Conservation (phyloP, 2,329 filamentous ascomycete genomes). For the Ascocoryne sarcoides region DNA sequence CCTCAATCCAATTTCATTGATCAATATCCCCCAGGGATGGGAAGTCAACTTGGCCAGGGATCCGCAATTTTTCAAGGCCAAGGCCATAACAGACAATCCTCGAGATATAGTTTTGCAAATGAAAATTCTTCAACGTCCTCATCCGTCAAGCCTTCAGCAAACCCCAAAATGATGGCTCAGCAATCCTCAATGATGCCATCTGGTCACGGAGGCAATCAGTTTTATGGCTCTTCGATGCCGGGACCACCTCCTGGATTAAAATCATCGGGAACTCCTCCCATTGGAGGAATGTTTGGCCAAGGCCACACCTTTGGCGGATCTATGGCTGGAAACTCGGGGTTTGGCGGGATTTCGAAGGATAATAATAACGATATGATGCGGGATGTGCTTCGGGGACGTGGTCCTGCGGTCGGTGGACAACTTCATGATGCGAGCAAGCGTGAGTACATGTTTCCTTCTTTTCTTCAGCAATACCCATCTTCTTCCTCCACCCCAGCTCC, state of each 20-base stretch:
- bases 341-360: conserved; percentile 64
- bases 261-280: conserved; percentile 86
- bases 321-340: conserved; percentile 45
- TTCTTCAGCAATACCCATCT: conserved; percentile 78
- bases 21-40: conserved; percentile 49
- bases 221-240: conserved; percentile 78
- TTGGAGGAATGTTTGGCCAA: conserved; percentile 85
- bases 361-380: conserved; percentile 67
- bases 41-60: conserved; percentile 36
- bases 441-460: conserved; percentile 96
- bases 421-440: conserved; percentile 85
- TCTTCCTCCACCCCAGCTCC: conserved; percentile 75
- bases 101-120: conserved; percentile 80
- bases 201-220: conserved; percentile 48
- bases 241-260: conserved; percentile 93
- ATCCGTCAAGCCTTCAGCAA: conserved; percentile 67
- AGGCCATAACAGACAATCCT: conserved; percentile 74
- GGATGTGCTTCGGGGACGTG: conserved; percentile 67
- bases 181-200: conserved; percentile 84
- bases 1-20: conserved; percentile 41
- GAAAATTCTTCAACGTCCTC: conserved; percentile 53
- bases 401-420: conserved; percentile 55
- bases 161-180: conserved; percentile 73
- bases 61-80: conserved; percentile 46
- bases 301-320: conserved; percentile 72